A percentile compares a stretch with the other conserved stretches of the same genome.
phyloP scores from a whole-genome alignment of 2,329 filamentous ascomycete genomes.

The Botryotinia narcissicola region DNA sequence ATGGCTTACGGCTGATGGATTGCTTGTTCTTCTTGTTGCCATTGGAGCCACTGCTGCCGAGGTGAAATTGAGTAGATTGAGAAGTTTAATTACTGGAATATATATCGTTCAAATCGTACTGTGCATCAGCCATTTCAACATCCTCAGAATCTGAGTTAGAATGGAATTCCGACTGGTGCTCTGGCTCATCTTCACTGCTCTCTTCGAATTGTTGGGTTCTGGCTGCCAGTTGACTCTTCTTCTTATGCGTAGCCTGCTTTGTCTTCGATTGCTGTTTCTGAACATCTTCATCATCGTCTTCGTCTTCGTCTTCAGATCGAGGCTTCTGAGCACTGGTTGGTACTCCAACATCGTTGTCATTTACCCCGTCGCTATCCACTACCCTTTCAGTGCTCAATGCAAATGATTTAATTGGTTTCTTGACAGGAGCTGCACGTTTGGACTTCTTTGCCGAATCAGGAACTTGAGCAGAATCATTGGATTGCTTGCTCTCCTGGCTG shows the following conservation, averaged over 20 bases:
- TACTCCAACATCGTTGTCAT: conserved; percentile 1
- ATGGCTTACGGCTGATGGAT: not conserved
- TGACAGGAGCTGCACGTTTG: not conserved
- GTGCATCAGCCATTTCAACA: conserved; percentile 1
- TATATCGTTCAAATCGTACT: not conserved
- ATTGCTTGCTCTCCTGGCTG: not conserved
- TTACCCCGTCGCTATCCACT: conserved; percentile 10
- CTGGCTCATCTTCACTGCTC: not conserved
- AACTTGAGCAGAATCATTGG: not conserved
- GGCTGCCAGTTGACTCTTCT: not conserved
- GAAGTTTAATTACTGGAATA: not conserved
- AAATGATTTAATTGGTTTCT: not conserved
- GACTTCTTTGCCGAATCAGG: not conserved
- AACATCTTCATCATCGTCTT: conserved; percentile 6
- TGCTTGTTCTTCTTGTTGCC: not conserved
- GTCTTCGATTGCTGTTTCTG: not conserved
- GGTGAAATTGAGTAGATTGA: not conserved
- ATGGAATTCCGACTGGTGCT: not conserved
- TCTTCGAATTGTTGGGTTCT: not conserved
- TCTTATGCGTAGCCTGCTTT: not conserved
- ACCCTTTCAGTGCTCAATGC: conserved; percentile 19
- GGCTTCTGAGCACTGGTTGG: conserved; percentile 19
- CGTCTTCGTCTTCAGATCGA: not conserved
- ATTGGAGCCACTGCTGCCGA: not conserved
- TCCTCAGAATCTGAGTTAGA: not conserved